Conservation (phyloP, 805 yeast genomes). For the Helenozyma rhizophorensis region DNA sequence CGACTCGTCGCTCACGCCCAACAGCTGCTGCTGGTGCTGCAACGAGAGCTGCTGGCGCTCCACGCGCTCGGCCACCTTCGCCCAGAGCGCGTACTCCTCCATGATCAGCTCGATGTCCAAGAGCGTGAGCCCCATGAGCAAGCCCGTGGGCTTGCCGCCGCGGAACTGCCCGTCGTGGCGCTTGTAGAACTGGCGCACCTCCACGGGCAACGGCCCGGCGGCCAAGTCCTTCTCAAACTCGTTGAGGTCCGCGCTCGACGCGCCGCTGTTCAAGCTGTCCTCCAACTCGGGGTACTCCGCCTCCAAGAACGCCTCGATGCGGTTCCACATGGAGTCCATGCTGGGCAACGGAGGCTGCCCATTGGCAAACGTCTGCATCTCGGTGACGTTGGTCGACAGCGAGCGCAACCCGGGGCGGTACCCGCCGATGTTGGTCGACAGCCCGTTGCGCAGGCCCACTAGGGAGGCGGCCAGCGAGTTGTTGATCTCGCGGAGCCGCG, state of each 20-base stretch:
- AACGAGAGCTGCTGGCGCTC: constrained; percentile 32
- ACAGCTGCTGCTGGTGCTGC: constrained; percentile 24
- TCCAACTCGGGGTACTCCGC: constrained; percentile 44
- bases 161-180: constrained; percentile 44
- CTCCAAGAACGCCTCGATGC: constrained; percentile 40
- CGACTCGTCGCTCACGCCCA: constrained; percentile 7
- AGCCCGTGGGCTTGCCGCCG: constrained; percentile 44
- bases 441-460: constrained; percentile 17
- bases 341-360: constrained; percentile 21
- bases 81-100: constrained; percentile 41
- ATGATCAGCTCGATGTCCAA: constrained; percentile 40
- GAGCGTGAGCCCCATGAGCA: constrained; percentile 39
- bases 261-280: constrained; percentile 40
- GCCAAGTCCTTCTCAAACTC: constrained; percentile 44
- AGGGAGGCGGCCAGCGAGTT: constrained; percentile 28
- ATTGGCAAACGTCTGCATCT: constrained; percentile 12
- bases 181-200: constrained; percentile 42
- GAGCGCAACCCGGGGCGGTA: constrained; percentile 43
- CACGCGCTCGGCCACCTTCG: constrained; percentile 36
- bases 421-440: constrained; percentile 22
- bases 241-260: constrained; percentile 42
- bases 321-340: constrained; percentile 40
- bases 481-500: constrained; percentile 36
- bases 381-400: constrained; percentile 31
- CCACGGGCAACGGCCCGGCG: constrained; percentile 39